Percentiles rank a stretch among this genome's conserved stretches.
Conservation (phyloP, 345 rosid species). For the Draba incana region DNA sequence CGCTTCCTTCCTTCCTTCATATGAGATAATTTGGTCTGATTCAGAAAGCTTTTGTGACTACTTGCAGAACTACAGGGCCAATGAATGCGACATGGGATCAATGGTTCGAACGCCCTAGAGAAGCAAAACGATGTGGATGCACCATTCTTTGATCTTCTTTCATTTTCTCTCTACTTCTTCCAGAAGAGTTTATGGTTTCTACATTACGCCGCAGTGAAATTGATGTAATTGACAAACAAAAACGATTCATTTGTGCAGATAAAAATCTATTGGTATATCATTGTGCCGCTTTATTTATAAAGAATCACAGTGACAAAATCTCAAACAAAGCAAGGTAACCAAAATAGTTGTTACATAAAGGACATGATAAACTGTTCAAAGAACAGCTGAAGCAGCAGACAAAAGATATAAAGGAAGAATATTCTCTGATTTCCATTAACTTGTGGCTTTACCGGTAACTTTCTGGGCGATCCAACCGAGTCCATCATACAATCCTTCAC, state of each 20-base stretch:
- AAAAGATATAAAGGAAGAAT: background rate
- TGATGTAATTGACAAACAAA: constrained; percentile 33
- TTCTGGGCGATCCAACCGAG: constrained; percentile 89
- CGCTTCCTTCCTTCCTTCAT: background rate
- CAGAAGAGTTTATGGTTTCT: constrained; percentile 32
- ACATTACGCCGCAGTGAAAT: constrained; percentile 20
- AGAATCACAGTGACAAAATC: constrained; percentile 15
- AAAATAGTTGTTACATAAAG: constrained; percentile 9
- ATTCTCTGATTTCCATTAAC: constrained; percentile 34
- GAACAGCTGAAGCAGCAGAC: constrained; percentile 19
- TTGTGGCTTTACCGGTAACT: constrained; percentile 75
- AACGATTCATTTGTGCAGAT: constrained; percentile 44
- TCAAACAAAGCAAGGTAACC: constrained; percentile 26
- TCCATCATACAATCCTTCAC: constrained; percentile 85
- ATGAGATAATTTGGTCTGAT: constrained; percentile 15
- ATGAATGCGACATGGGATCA: constrained; percentile 75
- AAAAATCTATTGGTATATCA: constrained; percentile 22
- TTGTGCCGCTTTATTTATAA: constrained; percentile 21
- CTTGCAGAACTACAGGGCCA: constrained; percentile 72
- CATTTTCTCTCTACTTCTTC: background rate
- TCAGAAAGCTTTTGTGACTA: constrained; percentile 3
- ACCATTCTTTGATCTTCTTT: constrained; percentile 55
- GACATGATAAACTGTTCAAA: constrained; percentile 24
- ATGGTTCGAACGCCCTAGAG: constrained; percentile 82
- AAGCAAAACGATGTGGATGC: constrained; percentile 72